phyloP scores from a whole-genome alignment of 306 rosid genomes.

The Spatholobus suberectus region DNA sequence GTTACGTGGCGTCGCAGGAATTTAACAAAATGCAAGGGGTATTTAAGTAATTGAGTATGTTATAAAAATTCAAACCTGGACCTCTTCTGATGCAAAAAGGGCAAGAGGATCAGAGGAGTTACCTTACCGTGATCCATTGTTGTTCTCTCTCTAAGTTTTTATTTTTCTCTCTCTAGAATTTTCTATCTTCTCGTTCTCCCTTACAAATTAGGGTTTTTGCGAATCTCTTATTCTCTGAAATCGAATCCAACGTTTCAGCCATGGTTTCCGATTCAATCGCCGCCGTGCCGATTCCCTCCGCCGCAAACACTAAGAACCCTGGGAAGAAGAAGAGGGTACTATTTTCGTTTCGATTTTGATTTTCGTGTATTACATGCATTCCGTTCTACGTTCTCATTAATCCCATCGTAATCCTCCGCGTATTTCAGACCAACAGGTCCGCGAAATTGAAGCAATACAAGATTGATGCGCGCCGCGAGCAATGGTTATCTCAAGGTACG shows the following conservation, averaged over 20 bases:
- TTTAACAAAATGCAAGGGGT: conserved; percentile 20
- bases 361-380: not conserved
- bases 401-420: not conserved
- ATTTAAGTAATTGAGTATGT: not conserved
- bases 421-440: conserved; percentile 78
- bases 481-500: conserved; percentile 94
- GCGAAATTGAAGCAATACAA: conserved; percentile 98
- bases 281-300: conserved; percentile 69
- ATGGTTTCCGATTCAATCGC: conserved; percentile 89
- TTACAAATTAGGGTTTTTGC: conserved; percentile 68
- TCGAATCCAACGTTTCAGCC: conserved; percentile 48
- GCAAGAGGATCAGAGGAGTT: conserved; percentile 76
- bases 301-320: conserved; percentile 68
- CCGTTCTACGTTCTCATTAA: not conserved
- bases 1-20: not conserved
- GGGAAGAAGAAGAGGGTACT: conserved; percentile 94
- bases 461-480: conserved; percentile 98
- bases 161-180: conserved; percentile 49
- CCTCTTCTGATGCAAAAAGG: conserved; percentile 42
- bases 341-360: not conserved
- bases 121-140: conserved; percentile 80
- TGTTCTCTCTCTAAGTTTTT: conserved; percentile 30
- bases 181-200: conserved; percentile 33
- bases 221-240: conserved; percentile 38
- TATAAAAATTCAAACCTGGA: conserved; percentile 44